A percentile compares a stretch with the other conserved stretches of the same genome.
Conservation (phyloP, 345 rosid genomes). For the Melastoma malabathricum region DNA sequence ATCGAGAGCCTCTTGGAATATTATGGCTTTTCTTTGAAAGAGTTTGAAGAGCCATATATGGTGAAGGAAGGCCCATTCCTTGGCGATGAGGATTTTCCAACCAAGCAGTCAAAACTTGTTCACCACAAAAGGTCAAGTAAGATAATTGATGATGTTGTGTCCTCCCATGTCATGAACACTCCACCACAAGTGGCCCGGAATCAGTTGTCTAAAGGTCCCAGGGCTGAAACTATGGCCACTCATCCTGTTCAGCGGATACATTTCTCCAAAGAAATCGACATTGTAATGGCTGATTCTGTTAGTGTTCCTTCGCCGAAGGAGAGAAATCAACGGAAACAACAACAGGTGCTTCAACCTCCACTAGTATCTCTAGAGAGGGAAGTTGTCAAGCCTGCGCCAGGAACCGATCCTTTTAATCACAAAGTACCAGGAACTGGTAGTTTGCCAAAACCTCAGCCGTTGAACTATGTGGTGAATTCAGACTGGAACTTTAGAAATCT, state of each 20-base stretch:
- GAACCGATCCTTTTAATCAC: slow-evolving; percentile 21
- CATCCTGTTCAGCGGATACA: slow-evolving; percentile 23
- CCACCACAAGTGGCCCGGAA: slow-evolving; percentile 18
- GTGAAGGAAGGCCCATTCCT: slow-evolving; percentile 83
- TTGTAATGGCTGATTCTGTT: slow-evolving; percentile 31
- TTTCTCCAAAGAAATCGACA: slow-evolving; percentile 19
- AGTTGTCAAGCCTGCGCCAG: slow-evolving; percentile 14
- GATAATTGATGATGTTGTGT: slow-evolving; percentile 55
- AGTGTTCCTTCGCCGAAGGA: slow-evolving; percentile 25
- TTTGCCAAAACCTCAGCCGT: slow-evolving; percentile 6
- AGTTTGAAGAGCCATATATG: slow-evolving; percentile 84
- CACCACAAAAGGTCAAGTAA: slow-evolving; percentile 53
- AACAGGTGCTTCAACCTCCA: slow-evolving; percentile 15
- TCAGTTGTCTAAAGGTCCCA: slow-evolving; percentile 17
- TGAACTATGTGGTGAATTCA: slow-evolving; percentile 18
- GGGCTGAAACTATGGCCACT: slow-evolving; percentile 15
- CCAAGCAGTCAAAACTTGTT: slow-evolving; percentile 76
- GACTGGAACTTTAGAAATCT: slow-evolving; percentile 15
- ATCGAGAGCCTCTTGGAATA: slow-evolving; percentile 46
- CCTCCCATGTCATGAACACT: slow-evolving; percentile 17
- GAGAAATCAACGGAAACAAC: slow-evolving; percentile 11
- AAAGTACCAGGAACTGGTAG: slow-evolving; percentile 11
- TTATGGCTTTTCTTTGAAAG: slow-evolving; percentile 67
- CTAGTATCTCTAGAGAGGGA: slow-evolving; percentile 18
- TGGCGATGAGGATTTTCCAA: slow-evolving; percentile 63